Conservation (phyloP, 1,284 basidiomycete genomes). For the Chondrostereum purpureum region DNA sequence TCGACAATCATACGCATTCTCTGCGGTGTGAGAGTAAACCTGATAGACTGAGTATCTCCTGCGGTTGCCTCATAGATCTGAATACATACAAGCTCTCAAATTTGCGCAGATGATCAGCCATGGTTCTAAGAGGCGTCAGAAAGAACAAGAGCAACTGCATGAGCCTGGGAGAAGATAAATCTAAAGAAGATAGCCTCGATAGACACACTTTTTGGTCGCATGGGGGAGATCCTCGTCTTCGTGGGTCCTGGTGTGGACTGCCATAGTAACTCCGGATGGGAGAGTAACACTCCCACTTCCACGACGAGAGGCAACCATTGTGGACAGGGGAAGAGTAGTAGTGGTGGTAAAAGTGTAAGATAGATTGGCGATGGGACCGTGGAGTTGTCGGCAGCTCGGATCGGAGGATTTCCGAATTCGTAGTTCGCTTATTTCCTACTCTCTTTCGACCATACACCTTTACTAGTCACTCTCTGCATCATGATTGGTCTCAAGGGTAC, state of each 20-base stretch:
- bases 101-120: slow-evolving; percentile 85
- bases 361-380: too few species aligned
- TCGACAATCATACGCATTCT: slow-evolving; percentile 97
- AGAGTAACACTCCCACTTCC: slow-evolving; percentile 70
- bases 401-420: neutral
- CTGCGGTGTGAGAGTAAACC: slow-evolving; percentile 85
- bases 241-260: slow-evolving; percentile 73
- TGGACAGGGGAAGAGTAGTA: neutral
- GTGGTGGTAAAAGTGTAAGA: neutral
- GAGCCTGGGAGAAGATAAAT: slow-evolving; percentile 7
- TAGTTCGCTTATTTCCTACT: neutral
- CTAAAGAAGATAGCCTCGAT: slow-evolving; percentile 8
- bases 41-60: slow-evolving; percentile 20
- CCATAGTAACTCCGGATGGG: slow-evolving; percentile 67
- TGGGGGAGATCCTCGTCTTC: slow-evolving; percentile 80
- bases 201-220: slow-evolving; percentile 73
- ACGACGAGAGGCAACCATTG: slow-evolving; percentile 32
- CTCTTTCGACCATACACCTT: neutral
- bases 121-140: slow-evolving; percentile 47
- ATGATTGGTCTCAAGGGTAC: slow-evolving; percentile 95
- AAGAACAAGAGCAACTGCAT: slow-evolving; percentile 13
- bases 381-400: neutral
- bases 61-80: neutral
- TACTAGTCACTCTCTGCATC: neutral
- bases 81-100: slow-evolving; percentile 72